Evolutionary conservation across 139 green algal species (phyloP).

Genomic region (Monoraphidium neglectum): DNA sequence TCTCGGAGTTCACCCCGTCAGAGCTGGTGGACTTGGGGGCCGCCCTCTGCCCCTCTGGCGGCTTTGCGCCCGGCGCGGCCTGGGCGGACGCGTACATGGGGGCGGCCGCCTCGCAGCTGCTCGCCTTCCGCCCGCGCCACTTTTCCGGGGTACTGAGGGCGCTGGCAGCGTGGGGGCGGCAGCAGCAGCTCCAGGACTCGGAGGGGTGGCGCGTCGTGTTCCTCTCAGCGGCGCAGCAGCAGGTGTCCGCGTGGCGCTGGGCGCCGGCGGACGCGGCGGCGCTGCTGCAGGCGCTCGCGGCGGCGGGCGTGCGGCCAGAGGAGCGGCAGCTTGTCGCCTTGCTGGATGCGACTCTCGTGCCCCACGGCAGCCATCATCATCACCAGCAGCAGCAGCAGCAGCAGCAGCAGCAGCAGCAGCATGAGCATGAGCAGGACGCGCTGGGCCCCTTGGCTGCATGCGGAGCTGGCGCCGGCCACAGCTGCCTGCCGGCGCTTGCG

Average conservation of each 20-base stretch:
- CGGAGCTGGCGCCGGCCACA: background rate
- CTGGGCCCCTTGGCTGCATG: background rate
- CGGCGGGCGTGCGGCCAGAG: slow-evolving; percentile 15
- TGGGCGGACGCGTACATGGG: slow-evolving; percentile 27
- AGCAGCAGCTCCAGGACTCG: too few relatives aligned
- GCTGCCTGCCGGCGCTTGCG: too few relatives aligned
- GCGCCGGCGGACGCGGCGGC: slow-evolving; percentile 8
- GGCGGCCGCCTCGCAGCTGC: slow-evolving; percentile 11
- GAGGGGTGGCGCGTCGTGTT: slow-evolving; percentile 21
- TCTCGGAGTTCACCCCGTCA: background rate
- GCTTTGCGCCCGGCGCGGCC: background rate
- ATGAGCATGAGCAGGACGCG: background rate
- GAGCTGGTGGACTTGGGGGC: slow-evolving; percentile 30
- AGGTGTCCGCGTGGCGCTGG: background rate
- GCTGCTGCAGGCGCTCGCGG: slow-evolving; percentile 8
- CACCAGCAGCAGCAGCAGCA: slow-evolving; percentile 18
- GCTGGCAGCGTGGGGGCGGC: background rate
- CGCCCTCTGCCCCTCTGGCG: slow-evolving; percentile 10
- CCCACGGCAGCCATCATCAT: background rate
- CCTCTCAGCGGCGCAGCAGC: slow-evolving; percentile 7
- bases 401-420: background rate
- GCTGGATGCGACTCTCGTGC: slow-evolving; percentile 3
- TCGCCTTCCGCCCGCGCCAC: slow-evolving; percentile 12
- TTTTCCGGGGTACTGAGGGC: background rate
- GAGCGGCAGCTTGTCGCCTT: slow-evolving; percentile 10